phyloP scores from a whole-genome alignment of 169 alveolate species.

The Prorocentrum cordatum region DNA sequence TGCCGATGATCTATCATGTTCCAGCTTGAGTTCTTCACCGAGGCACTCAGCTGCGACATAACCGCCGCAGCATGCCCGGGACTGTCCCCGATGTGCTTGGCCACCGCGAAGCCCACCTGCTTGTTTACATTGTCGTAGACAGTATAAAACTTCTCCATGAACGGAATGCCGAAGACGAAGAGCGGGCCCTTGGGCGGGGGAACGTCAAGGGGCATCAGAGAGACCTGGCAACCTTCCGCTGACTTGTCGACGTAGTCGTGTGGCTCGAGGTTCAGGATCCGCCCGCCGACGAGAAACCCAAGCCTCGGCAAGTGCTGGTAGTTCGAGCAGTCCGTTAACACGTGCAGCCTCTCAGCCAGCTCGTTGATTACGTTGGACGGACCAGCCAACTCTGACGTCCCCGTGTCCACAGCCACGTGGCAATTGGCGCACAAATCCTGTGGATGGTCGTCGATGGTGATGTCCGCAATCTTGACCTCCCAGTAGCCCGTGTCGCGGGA shows the following conservation, averaged over 20 bases:
- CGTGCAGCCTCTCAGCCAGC: not conserved
- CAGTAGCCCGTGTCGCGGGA: too few species aligned
- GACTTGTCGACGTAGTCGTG: not conserved
- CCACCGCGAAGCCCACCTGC: not conserved
- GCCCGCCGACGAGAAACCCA: not conserved
- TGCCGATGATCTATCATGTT: too few species aligned
- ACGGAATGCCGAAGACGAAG: slow-evolving; percentile 77
- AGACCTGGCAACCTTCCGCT: not conserved
- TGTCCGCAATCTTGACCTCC: too few species aligned
- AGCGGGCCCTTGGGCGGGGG: slow-evolving; percentile 80
- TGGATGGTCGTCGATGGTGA: too few species aligned
- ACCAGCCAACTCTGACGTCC: not conserved
- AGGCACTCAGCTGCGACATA: too few species aligned
- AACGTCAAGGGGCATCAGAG: slow-evolving; percentile 70
- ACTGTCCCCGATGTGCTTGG: not conserved
- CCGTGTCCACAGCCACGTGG: slow-evolving; percentile 10
- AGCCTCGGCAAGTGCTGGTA: not conserved
- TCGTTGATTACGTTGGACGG: not conserved
- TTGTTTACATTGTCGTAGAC: slow-evolving; percentile 73
- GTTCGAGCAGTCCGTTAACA: not conserved
- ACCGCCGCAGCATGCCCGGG: too few species aligned
- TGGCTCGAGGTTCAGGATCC: not conserved
- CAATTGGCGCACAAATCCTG: too few species aligned
- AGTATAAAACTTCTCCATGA: slow-evolving; percentile 76
- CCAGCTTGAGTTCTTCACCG: too few species aligned